These are phyloP conservation scores for Euphrasia confusa DNA, from an alignment of 257 asterid genomes.

Conservation along the genomic window DNA sequence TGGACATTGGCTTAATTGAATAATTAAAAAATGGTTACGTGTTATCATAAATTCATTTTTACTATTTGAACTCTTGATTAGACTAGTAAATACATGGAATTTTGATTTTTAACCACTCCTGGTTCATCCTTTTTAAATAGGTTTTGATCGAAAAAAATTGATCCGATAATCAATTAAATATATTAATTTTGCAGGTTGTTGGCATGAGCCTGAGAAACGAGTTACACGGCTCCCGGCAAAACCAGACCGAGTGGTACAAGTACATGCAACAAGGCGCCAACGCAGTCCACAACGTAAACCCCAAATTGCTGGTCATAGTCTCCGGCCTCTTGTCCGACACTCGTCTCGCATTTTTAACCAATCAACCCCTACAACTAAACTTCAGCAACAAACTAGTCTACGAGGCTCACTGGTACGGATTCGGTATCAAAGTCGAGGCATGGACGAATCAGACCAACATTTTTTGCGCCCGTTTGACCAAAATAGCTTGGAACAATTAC, in stretches of 20 bases:
- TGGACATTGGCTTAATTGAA: no score
- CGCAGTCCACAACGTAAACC: constrained; percentile 40
- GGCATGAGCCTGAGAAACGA: constrained; percentile 81
- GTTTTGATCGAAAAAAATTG: no score
- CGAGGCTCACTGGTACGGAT: constrained; percentile 69
- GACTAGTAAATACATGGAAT: no score
- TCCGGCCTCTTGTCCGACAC: constrained; percentile 56
- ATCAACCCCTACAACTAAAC: constrained; percentile 27
- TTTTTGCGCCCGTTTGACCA: constrained; percentile 20
- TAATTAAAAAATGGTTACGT: no score
- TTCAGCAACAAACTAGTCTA: constrained; percentile 44
- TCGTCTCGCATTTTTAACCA: constrained; percentile 33
- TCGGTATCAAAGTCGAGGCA: constrained; percentile 15
- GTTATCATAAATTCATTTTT: no score
- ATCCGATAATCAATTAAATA: no score
- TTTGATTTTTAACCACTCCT: no score
- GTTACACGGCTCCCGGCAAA: constrained; percentile 45
- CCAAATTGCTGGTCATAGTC: constrained; percentile 46
- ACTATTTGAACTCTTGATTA: neutral
- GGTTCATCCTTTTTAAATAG: no score
- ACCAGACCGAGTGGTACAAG: constrained; percentile 45
- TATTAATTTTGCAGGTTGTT: constrained; percentile 46
- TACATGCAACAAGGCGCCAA: constrained; percentile 53
- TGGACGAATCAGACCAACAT: constrained; percentile 37
- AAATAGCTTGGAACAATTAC: constrained; percentile 24